Conservation (phyloP, 2,329 filamentous ascomycete genomes). For the Ophiostoma australiae region DNA sequence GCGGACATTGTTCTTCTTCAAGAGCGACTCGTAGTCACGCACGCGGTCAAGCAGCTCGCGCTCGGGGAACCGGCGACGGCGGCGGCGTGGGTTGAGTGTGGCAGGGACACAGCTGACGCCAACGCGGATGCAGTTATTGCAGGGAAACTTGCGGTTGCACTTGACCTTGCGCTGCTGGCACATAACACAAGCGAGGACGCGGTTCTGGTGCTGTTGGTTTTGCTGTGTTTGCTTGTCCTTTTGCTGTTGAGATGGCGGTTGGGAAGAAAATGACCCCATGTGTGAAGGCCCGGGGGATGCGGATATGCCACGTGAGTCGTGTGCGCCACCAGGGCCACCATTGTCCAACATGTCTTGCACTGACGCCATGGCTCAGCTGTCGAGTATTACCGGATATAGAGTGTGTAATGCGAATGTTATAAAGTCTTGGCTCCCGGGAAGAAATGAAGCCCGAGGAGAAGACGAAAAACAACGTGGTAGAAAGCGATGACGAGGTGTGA, state of each 20-base stretch:
- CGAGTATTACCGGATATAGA: neutral
- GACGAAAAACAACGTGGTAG: neutral
- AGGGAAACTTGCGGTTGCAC: conserved; percentile 54
- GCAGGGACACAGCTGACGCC: conserved; percentile 23
- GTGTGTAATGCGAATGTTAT: neutral
- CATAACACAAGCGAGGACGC: conserved; percentile 50
- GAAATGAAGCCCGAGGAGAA: neutral
- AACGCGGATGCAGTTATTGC: conserved; percentile 46
- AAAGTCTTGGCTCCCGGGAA: neutral
- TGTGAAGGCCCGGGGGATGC: neutral
- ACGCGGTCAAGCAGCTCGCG: conserved; percentile 54
- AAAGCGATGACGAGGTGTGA: neutral
- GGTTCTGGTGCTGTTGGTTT: conserved; percentile 19
- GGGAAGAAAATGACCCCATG: neutral
- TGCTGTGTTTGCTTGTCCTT: neutral
- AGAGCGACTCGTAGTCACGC: conserved; percentile 52
- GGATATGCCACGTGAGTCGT: neutral
- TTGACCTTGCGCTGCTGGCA: conserved; percentile 59
- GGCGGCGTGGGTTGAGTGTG: conserved; percentile 37
- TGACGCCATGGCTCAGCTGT: neutral
- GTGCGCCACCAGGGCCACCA: neutral
- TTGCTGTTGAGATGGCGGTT: neutral
- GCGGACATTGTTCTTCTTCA: conserved; percentile 49
- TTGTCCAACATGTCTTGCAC: neutral
- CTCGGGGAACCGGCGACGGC: conserved; percentile 49